Evolutionary conservation across 257 asterid species (phyloP).

Genomic region (Jasminum sambac): DNA sequence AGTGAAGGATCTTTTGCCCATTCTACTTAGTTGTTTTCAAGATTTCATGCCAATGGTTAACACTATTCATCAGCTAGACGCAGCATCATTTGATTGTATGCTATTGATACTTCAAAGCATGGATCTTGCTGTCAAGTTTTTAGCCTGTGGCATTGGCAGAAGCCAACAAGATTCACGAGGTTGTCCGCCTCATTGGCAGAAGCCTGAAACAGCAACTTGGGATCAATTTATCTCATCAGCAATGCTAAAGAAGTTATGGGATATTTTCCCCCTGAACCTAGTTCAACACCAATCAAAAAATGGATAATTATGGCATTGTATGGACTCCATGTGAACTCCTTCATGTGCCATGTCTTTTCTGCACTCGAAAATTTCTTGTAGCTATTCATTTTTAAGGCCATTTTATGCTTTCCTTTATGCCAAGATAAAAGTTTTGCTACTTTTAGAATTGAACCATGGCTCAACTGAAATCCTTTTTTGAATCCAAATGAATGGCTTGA

Average conservation of each 20-base stretch:
- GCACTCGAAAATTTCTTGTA: slow-evolving; percentile 15
- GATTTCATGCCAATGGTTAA: slow-evolving; percentile 58
- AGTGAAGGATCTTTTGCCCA: slow-evolving; percentile 66
- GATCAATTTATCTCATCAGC: slow-evolving; percentile 45
- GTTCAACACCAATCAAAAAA: slow-evolving; percentile 48
- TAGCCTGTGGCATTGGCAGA: slow-evolving; percentile 34
- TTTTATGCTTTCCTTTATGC: not conserved
- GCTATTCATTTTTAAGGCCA: slow-evolving; percentile 6
- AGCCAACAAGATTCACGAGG: slow-evolving; percentile 34
- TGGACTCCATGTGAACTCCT: slow-evolving; percentile 9
- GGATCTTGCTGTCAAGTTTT: slow-evolving; percentile 55
- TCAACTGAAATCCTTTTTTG: not conserved
- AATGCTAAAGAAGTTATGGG: slow-evolving; percentile 74
- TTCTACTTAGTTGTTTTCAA: slow-evolving; percentile 67
- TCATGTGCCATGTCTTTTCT: slow-evolving; percentile 5
- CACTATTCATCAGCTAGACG: slow-evolving; percentile 45
- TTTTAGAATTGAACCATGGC: not conserved
- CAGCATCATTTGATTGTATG: slow-evolving; percentile 75
- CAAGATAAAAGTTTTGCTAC: not conserved
- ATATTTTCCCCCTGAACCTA: slow-evolving; percentile 62
- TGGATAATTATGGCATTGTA: slow-evolving; percentile 39
- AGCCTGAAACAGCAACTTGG: slow-evolving; percentile 25
- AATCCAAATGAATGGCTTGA: slow-evolving; percentile 6
- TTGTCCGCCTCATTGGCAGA: slow-evolving; percentile 25
- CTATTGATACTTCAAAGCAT: slow-evolving; percentile 73